Evolutionary conservation across 257 asterid genomes (phyloP).

Genomic region (Leptodermis oblonga): DNA sequence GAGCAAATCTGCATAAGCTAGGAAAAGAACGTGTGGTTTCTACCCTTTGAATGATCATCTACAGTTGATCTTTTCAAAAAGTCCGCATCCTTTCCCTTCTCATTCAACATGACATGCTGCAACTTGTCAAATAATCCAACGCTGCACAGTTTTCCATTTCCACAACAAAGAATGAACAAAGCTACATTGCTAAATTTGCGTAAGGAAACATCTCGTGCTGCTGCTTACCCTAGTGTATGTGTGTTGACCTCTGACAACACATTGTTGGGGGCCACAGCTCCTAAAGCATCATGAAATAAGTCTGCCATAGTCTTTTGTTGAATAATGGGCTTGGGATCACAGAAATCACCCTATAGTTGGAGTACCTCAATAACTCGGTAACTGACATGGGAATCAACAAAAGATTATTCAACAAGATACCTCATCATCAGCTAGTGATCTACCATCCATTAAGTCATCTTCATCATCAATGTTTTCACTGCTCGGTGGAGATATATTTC

Average conservation of each 20-base stretch:
- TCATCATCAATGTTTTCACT: constrained; percentile 37
- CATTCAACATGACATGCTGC: constrained; percentile 62
- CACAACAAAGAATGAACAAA: background rate
- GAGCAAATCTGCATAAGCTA: constrained; percentile 3
- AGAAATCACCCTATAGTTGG: constrained; percentile 52
- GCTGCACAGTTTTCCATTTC: constrained; percentile 24
- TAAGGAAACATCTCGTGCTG: constrained; percentile 21
- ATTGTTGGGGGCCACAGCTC: constrained; percentile 33
- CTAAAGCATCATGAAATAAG: constrained; percentile 73
- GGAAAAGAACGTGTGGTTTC: constrained; percentile 13
- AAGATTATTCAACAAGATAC: constrained; percentile 30
- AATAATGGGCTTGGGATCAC: constrained; percentile 24
- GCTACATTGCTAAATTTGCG: background rate
- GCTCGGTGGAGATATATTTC: constrained; percentile 29
- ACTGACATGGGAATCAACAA: constrained; percentile 11
- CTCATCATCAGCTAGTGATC: constrained; percentile 48
- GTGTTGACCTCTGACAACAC: constrained; percentile 26
- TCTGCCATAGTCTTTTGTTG: constrained; percentile 63
- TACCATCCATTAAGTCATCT: constrained; percentile 37
- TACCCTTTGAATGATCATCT: constrained; percentile 43
- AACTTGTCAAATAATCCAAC: constrained; percentile 51
- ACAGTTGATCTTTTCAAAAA: constrained; percentile 36
- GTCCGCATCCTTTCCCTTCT: constrained; percentile 56
- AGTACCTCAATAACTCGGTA: constrained; percentile 15
- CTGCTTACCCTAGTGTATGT: constrained; percentile 50